phyloP scores from a whole-genome alignment of 768 basidiomycete genomes.

The Pisolithus orientalis region DNA sequence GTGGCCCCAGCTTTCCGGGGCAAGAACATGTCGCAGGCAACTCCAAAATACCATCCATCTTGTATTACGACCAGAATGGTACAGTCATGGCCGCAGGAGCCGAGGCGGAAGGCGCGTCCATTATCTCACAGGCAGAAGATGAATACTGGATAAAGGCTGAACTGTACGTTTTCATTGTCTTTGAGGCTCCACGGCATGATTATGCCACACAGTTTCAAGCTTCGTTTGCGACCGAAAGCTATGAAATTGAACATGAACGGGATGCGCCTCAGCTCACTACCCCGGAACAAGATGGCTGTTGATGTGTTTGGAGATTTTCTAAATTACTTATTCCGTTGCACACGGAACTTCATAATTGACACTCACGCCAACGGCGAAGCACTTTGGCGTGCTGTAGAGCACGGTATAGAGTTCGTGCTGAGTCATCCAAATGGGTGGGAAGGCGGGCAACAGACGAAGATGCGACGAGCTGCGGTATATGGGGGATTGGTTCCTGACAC shows the following conservation, averaged over 20 bases:
- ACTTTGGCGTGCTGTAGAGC: constrained; percentile 66
- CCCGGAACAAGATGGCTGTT: constrained; percentile 59
- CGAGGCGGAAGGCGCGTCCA: constrained; percentile 60
- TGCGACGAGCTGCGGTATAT: constrained; percentile 67
- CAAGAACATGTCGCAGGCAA: constrained; percentile 85
- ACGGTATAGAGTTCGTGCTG: constrained; percentile 66
- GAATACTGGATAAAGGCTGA: constrained; percentile 73
- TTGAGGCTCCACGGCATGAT: background rate
- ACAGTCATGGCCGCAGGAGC: constrained; percentile 68
- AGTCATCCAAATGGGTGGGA: constrained; percentile 85
- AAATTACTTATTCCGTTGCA: constrained; percentile 67
- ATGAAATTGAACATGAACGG: constrained; percentile 84
- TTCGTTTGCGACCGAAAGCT: constrained; percentile 67
- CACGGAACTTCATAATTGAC: constrained; percentile 68
- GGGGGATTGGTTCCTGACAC: constrained; percentile 72
- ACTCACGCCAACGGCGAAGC: constrained; percentile 74
- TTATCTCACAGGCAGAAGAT: constrained; percentile 64
- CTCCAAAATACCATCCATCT: constrained; percentile 73
- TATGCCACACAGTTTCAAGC: constrained; percentile 54
- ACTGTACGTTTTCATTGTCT: constrained; percentile 44
- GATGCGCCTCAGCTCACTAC: constrained; percentile 66
- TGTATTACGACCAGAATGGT: constrained; percentile 67
- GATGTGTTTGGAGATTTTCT: constrained; percentile 80
- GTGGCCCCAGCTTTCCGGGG: constrained; percentile 59
- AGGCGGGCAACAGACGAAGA: constrained; percentile 65